Evolutionary conservation across 345 rosid genomes (phyloP).

Genomic region (Physaria fendleri): DNA sequence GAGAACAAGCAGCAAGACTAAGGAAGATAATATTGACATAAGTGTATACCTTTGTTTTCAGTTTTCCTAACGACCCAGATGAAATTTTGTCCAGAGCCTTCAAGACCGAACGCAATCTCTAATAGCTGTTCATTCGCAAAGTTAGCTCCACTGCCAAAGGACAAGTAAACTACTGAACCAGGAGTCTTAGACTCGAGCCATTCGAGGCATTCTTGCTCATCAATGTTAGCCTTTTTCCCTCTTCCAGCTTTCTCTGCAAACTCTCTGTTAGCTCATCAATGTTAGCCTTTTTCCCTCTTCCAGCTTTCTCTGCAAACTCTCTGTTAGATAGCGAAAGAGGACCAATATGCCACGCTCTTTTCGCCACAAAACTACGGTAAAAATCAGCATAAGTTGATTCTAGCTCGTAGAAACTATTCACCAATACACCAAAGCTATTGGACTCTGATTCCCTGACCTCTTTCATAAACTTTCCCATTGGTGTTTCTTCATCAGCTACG

Average conservation of each 20-base stretch:
- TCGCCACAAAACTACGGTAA: constrained; percentile 36
- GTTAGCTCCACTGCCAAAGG: constrained; percentile 35
- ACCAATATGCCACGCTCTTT: constrained; percentile 35
- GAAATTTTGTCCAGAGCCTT: constrained; percentile 34
- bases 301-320: constrained; percentile 20
- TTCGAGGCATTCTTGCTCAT: constrained; percentile 32
- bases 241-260: too few relatives aligned
- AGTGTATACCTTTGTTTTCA: constrained; percentile 15
- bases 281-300: too few relatives aligned
- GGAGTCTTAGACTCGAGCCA: constrained; percentile 36
- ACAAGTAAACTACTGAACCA: constrained; percentile 35
- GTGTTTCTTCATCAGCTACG: constrained; percentile 22
- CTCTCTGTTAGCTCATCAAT: too few relatives aligned
- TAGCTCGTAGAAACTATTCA: constrained; percentile 70
- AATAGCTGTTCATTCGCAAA: constrained; percentile 22
- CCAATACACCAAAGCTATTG: constrained; percentile 51
- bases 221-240: constrained; percentile 28
- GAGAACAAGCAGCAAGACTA: too few relatives aligned
- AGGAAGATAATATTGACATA: too few relatives aligned
- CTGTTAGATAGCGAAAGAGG: constrained; percentile 34
- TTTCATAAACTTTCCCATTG: constrained; percentile 9
- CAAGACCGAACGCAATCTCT: constrained; percentile 34
- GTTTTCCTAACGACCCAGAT: constrained; percentile 41
- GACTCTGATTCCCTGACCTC: constrained; percentile 32
- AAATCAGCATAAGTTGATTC: constrained; percentile 50